Base-by-base conservation (phyloP, 331 rosid species). In the Quercus phellos region DNA sequence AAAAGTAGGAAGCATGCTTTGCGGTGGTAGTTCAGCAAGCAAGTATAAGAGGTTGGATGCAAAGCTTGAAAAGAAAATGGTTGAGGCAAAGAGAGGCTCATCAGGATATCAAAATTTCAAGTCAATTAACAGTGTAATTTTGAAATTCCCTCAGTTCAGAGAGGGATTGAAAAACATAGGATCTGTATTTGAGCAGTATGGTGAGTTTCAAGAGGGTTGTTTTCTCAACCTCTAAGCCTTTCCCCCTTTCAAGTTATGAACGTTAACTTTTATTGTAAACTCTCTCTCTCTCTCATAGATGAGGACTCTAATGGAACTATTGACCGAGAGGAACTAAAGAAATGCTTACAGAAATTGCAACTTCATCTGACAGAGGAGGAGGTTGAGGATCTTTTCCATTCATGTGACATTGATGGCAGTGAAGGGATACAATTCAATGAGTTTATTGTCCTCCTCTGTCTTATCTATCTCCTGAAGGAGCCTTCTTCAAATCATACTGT, bases 391-490 rank as follows among this genome's bases (percentile, higher is more conserved):
- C 89, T 94, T 74, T 94, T 92, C 69, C 80, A 86, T 75, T 92
- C 90, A 34, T 94, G 97, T 83, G 98, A 92, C 78, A 80, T 94
- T 35, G 94, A 94, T 83, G 92, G 89, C 66, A 89, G 91, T 86
- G 88, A 89, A 38, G 97, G 96, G 74, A 92, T 92, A 83, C 92
- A 92, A 46, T 92, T 90, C 77, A 94, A 88, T 24, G 98, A 94
- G 77, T 92, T 94, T 64, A 94, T 94, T 56, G 97, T 89, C 78
- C 97, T 92, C 70, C 88, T 94, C 12, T 94, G 97, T 77, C 95
- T 94, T 78, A 82, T 92, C 56, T 94, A 94, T 86, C 86, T 92
- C 78, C 82, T 92, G 69, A 84, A 87, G 81, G 91, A 89, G 71
- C 81, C 85, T 72, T 72, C 88, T 73, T 70, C 90, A 58, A 70